Evolutionary conservation across 495 filamentous ascomycete genomes (phyloP).

Genomic region (Evernia prunastri): DNA sequence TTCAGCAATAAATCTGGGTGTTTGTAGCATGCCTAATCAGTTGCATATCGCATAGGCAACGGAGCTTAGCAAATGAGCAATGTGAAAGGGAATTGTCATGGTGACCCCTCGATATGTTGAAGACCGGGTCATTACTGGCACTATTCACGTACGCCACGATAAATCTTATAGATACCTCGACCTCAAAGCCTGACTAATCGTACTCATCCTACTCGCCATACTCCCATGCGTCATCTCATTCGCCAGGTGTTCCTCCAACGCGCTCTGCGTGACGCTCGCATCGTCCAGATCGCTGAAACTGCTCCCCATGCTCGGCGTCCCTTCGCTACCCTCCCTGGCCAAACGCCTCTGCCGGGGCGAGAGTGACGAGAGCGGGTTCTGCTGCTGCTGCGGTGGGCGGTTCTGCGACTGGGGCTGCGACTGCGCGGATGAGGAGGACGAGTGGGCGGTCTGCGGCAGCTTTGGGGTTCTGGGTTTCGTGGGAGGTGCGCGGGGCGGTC

Average conservation of each 20-base stretch:
- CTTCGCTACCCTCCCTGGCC: constrained; percentile 67
- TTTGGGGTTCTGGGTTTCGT: constrained; percentile 16
- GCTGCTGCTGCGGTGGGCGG: constrained; percentile 29
- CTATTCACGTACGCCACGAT: background rate
- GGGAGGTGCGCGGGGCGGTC: constrained; percentile 3
- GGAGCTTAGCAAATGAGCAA: background rate
- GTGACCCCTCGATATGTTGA: background rate
- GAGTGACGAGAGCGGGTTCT: constrained; percentile 50
- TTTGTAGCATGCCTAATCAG: background rate
- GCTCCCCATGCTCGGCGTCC: constrained; percentile 92
- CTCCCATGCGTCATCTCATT: constrained; percentile 83
- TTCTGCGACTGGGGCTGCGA: constrained; percentile 20
- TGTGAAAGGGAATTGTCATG: background rate
- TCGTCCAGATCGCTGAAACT: constrained; percentile 98
- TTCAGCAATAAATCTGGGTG: background rate
- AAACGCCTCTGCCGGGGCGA: constrained; percentile 49
- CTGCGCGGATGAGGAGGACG: constrained; percentile 30
- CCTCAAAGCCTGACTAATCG: constrained; percentile 61
- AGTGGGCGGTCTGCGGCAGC: constrained; percentile 22
- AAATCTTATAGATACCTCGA: constrained; percentile 26
- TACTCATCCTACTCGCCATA: constrained; percentile 85
- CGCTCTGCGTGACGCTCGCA: constrained; percentile 88
- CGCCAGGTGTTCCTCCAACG: constrained; percentile 85
- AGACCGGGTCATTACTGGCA: background rate
- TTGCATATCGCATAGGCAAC: background rate